Evolutionary conservation across 257 asterid genomes (phyloP), one percentile per base, ranked within the genome.

Genomic region (Solanum tarapatanum): DNA sequence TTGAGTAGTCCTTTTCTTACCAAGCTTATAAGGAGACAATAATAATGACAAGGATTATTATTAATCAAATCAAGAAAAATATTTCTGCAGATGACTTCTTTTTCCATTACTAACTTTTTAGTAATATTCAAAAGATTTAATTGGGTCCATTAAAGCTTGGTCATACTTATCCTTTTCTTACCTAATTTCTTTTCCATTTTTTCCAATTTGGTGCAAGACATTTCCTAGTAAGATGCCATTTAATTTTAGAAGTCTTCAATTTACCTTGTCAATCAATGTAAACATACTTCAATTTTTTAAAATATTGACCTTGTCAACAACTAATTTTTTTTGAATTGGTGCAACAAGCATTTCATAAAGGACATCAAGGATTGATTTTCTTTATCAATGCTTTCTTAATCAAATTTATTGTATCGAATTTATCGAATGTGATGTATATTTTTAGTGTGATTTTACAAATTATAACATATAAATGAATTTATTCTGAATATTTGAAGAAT

Each of bases 1-100:
- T 39, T 84, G 28, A 66, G 62, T 12, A 45, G 88, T 72, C 88
- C 24, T 86, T 86, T 72, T 86, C 88, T 86, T 30, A 69, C 88
- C 32, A 72, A 80, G 41, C 41, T 45, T 48, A 80, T 9, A 80
- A 80, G 74, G 75, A 84, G 82, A 75, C 90, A 76, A 74, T 4
- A 48, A 76, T 32, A 64, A 76, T 85, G 82, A 85, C 76, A 85
- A 85, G 62, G 58, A 85, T 85, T 36, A 84, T 64, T 64, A 36
- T 37, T 84, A 64, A 60, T 64, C 77, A 84, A 60, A 84, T 84
- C 76, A 84, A 64, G 85, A 28, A 80, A 79, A 45, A 80, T 28
- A 11, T 80, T 43, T 80, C 64, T 41, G 19, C 11, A 9, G 85
- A 79, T 79, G 84, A 79, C 68, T 80, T 80, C 69, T 80, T 26